Base-by-base conservation (phyloP, 2,329 filamentous ascomycete species). In the Xylaria sp. region DNA sequence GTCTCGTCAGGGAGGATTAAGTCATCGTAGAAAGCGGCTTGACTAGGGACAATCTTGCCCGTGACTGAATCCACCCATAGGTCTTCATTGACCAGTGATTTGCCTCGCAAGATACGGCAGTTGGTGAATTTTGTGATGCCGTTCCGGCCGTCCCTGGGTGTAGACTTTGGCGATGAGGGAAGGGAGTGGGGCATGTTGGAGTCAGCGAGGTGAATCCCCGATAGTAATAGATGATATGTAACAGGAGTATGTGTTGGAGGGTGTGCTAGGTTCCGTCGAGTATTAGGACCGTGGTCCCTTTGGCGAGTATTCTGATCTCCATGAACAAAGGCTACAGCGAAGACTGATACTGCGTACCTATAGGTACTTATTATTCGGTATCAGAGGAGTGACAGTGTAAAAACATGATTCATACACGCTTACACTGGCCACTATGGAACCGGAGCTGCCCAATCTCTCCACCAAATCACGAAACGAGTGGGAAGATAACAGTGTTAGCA, bases 101-200 rank as follows among this genome's bases (percentile, higher is more conserved):
- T 86, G 74, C 88, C 89, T 76, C 89, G 90, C 68, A 95, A 85
- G 32, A 97, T 84, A 60, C 91, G 90, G 79, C 94, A 97, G 82
- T 97, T 97, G 77, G 93, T 96, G 80, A 97, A 92, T 79, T 95
- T 96, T 78, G 92, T 94, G 78, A 97, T 91, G 76, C 86, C 78
- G 50, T 79, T 80, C 59, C 74, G 73, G 23, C 78, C 86, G 72
- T 85, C 84, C 39, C 76, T 81, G 57, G 81, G 80, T 60, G 84
- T 84, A 51, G 86, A 85, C 82, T 87, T 88, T 55, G 74, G 82
- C 44, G 78, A 78, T 25, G 74, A 75, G 46, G 76, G 76, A 63
- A 78, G 70, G 12, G 74, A 78, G 73, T 79, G 77, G 41, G 78
- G 75, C 81, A 77, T 75, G 66, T 67, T 68, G 74, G 74, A 63